Base-by-base conservation (phyloP, 352 stramenopile genomes). In the Blastocystis sp. region DNA sequence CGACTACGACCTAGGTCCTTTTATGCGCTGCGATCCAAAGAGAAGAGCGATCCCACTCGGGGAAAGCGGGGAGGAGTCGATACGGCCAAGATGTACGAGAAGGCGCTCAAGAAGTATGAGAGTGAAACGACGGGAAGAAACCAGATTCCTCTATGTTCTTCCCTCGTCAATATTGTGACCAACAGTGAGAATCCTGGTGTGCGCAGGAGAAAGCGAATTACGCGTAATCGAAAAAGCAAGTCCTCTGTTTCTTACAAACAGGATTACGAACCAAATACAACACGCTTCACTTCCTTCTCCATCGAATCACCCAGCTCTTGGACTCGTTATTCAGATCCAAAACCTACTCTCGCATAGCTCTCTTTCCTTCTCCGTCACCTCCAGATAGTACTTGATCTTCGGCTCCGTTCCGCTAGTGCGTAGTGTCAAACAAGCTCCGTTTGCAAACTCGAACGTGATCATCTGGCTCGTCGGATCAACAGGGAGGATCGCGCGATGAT, bases 361-460 rank as follows among this genome's bases (percentile, higher is more conserved):
- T 42, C 75, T 85, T 27, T 72, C 42, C n/a, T 27, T 16, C 4
- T 65, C 24, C 24, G 46, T 72, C 40, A 72, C 57, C 90, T 99
- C 96, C 46, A 97, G 92, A 88, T 99, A 99, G 88, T 97, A 98
- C 89, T 99, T 99, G 84, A 99, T 95, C 89, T 99, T 99, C 27
- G 96, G 96, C 88, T 99, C 96, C 14, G 96, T 99, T 24, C 96
- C 96, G 88, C 94, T 98, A 44, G 94, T 97, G 84, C 95, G 92
- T 73, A 99, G 92, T 69, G 96, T 97, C 24, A 94, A 92, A 54
- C 97, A 93, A 87, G 92, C 96, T 65, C 95, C 95, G 89, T 98
- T 98, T 27, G 86, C 88, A 86, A 98, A 98, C 44, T 76, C 63
- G 88, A 97, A 96, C 36, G 94, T 97, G 88, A 98, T 96, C 95